Evolutionary conservation across 495 filamentous ascomycete species (phyloP), one percentile per base, ranked within the genome.

Genomic region (Oidiodendron maius): DNA sequence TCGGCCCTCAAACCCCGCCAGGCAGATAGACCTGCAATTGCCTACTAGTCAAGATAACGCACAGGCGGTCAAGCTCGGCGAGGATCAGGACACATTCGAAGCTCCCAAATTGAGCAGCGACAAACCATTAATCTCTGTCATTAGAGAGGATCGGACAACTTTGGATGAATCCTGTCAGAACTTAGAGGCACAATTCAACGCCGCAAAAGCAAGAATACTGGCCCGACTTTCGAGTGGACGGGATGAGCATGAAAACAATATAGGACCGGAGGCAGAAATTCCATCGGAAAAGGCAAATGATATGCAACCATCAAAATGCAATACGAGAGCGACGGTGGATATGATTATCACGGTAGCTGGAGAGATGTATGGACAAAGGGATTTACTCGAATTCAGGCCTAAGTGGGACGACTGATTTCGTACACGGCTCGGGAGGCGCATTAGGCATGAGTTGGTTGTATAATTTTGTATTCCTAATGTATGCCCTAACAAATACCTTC

Each of bases 281-380:
- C 10, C 3, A 38, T 28, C 30, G 28, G 28, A 43, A 13, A 36
- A 34, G 38, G 20, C 0, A 16, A n/a, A n/a, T n/a, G n/a, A n/a
- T n/a, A n/a, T n/a, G n/a, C n/a, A n/a, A n/a, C 44, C 20, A 56
- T 57, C 63, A 65, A 46, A 57, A 52, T 53, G 55, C 55, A 81
- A 78, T 61, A 71, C 74, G 50, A 65, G 69, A 44, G 71, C 69
- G 17, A 84, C 85, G 46, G 71, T 96, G 5, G 91, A 96, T 61
- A 95, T 95, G 87, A 87, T 96, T 48, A 72, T 98, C 44, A 91
- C 87, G 0, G 72, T 98, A 22, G 84, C 86, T 32, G 93, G 89
- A 54, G 89, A 96, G 65, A 81, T 85, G 56, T 98, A 86, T 64
- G 90, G 93, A 2, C 93, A 98, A 68, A 72, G 82, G 47, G 93